A percentile compares a stretch with the other conserved stretches of the same genome.
Conservation (phyloP, 116 monocot species). For the Zostera marina region DNA sequence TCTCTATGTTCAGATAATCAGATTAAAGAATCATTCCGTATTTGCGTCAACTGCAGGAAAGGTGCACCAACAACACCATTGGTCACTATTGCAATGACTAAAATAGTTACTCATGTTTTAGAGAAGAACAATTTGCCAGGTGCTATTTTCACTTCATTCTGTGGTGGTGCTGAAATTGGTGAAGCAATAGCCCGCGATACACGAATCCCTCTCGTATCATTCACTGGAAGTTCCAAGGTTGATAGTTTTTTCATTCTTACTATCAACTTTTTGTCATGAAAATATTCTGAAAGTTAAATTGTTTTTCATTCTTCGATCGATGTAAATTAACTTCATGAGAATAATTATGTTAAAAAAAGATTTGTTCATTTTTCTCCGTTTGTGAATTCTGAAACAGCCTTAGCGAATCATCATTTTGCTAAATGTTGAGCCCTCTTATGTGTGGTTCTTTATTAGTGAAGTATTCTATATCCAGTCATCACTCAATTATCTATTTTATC, state of each 20-base stretch:
- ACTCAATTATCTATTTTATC: no score
- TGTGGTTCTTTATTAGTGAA: neutral
- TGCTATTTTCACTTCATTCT: conserved; percentile 91
- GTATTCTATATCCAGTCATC: neutral
- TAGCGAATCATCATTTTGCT: no score
- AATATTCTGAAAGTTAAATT: neutral
- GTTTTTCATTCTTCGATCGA: neutral
- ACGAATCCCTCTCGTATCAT: conserved; percentile 76
- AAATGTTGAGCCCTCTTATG: no score
- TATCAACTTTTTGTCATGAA: neutral
- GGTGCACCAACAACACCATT: conserved; percentile 96
- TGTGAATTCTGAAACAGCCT: no score
- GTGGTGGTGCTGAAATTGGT: conserved; percentile 89
- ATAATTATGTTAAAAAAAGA: no score
- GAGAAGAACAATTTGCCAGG: conserved; percentile 90
- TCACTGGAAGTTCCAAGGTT: conserved; percentile 92
- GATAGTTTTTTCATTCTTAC: neutral
- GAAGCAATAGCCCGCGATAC: conserved; percentile 67
- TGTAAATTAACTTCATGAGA: no score
- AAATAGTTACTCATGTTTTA: conserved; percentile 65
- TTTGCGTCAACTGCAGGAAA: conserved; percentile 36
- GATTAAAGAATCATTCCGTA: neutral
- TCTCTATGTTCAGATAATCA: neutral
- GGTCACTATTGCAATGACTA: conserved; percentile 82
- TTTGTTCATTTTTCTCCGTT: no score